These are phyloP conservation scores for Endogone sp. DNA, from an alignment of 192 early-diverging fungal species.

Conservation along the genomic window DNA sequence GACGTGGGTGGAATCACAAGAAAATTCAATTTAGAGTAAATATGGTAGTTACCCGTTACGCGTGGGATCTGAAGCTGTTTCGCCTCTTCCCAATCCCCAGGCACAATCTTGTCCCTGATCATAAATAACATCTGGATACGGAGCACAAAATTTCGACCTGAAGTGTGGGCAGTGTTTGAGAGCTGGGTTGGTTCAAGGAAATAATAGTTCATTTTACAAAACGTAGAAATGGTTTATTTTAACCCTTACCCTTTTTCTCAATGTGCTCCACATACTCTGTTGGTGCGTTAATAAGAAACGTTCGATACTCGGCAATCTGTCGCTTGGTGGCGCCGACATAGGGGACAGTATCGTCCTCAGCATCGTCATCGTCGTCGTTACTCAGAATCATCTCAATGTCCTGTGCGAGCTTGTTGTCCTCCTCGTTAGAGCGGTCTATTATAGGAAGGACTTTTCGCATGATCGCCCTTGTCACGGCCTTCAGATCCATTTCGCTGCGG, in stretches of 20 bases:
- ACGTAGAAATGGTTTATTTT: neutral
- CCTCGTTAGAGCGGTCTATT: slow-evolving; percentile 40
- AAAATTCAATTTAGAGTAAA: slow-evolving; percentile 27
- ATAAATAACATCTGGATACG: slow-evolving; percentile 74
- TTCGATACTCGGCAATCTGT: slow-evolving; percentile 62
- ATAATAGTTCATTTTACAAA: no score
- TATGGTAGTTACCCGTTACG: slow-evolving; percentile 45
- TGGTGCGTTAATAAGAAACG: slow-evolving; percentile 67
- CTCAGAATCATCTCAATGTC: slow-evolving; percentile 58
- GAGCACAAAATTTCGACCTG: slow-evolving; percentile 61
- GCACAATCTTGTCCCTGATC: slow-evolving; percentile 67
- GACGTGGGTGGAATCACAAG: neutral
- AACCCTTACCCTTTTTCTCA: slow-evolving; percentile 47
- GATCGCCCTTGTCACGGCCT: slow-evolving; percentile 50
- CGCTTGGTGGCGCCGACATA: slow-evolving; percentile 61
- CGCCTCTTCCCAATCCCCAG: slow-evolving; percentile 55
- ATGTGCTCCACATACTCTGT: slow-evolving; percentile 74
- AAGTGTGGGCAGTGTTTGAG: no score
- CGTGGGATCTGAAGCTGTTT: slow-evolving; percentile 62
- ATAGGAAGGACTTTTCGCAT: slow-evolving; percentile 45
- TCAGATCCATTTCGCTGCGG: slow-evolving; percentile 52
- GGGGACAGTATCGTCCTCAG: slow-evolving; percentile 50
- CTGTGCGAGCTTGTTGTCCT: slow-evolving; percentile 53
- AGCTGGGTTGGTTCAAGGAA: slow-evolving; percentile 5
- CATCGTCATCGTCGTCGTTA: slow-evolving; percentile 34